Base-by-base conservation (phyloP, 179 eudicot genomes). In the Nepenthes alata region DNA sequence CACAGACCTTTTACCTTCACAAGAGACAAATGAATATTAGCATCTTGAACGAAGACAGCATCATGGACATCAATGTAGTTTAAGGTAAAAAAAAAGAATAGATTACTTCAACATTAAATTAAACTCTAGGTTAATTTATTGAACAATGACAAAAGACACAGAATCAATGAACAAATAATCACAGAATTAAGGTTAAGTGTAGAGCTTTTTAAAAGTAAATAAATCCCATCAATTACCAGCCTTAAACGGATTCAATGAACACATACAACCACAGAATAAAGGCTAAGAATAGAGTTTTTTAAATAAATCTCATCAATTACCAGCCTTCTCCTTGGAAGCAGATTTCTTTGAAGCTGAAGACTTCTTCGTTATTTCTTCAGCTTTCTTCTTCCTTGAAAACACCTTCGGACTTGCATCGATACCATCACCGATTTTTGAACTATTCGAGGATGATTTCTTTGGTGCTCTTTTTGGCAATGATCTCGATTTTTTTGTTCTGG, bases 331-430 rank as follows among this genome's bases (percentile, higher is more conserved):
- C 66, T 66, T 79, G 9, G 81, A 47, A 61, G 77, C 59, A 61
- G 88, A 69, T 72, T 80, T 83, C 82, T 83, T 85, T 13, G 94
- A 72, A 60, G 84, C 68, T 52, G 84, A 59, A 12, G 85, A 35
- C 69, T 84, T 81, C 60, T 81, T 84, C 60, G 79, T 77, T n/a
- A 63, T 72, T 2, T 72, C 78, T 47, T 83, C 91, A 53, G 51
- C 59, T 70, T 80, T 89, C 75, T 83, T 87, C 80, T 87, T 89
- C 80, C 85, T 75, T 44, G 95, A 76, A 60, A 75, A 82, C 35
- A 78, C 84, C 77, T 87, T 89, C 37, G 89, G 85, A 67, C 73
- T 78, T 47, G 67, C 54, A 63, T 73, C 84, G 67, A 60, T 59
- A 16, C 14, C 64, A 41, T 75, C 78, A 64, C 35, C 58, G 57